These are phyloP conservation scores for Chlamydomonas sphaeroides DNA, from an alignment of 139 green algal species.

Conservation along the genomic window DNA sequence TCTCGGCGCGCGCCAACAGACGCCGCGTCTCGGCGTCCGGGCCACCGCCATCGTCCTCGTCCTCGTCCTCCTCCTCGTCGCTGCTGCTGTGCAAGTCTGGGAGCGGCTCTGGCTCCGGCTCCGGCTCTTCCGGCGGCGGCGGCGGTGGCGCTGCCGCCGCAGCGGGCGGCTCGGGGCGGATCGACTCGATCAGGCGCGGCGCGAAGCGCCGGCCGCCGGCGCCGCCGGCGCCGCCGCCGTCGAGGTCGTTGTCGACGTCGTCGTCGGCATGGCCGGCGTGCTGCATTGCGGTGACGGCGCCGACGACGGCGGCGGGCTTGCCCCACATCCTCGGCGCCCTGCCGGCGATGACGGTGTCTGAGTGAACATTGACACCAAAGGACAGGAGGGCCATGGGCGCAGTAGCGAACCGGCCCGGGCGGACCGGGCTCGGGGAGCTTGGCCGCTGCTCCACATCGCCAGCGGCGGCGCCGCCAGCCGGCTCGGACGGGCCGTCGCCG, in stretches of 20 bases:
- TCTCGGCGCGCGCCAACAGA: not conserved
- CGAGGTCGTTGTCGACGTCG: not conserved
- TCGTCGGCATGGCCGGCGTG: not conserved
- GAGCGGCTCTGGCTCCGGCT: no score
- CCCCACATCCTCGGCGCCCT: not conserved
- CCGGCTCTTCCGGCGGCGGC: no score
- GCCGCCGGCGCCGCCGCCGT: not conserved
- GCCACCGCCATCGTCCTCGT: not conserved
- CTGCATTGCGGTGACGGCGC: not conserved
- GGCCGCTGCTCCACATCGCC: no score
- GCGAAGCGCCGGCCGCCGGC: no score
- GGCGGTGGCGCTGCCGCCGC: no score
- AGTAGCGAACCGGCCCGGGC: not conserved
- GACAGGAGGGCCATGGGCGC: not conserved
- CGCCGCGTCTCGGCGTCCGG: not conserved
- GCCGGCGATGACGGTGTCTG: not conserved
- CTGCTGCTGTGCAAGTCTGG: no score
- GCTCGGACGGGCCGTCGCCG: no score
- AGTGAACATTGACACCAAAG: slow-evolving; percentile 4
- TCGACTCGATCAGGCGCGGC: no score
- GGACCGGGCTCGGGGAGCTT: not conserved
- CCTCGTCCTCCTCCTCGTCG: not conserved
- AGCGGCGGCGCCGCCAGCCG: no score
- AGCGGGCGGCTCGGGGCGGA: no score
- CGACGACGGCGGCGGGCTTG: no score